These are phyloP conservation scores for Brassica nigra DNA, from an alignment of 345 rosid genomes.

Conservation along the genomic window DNA sequence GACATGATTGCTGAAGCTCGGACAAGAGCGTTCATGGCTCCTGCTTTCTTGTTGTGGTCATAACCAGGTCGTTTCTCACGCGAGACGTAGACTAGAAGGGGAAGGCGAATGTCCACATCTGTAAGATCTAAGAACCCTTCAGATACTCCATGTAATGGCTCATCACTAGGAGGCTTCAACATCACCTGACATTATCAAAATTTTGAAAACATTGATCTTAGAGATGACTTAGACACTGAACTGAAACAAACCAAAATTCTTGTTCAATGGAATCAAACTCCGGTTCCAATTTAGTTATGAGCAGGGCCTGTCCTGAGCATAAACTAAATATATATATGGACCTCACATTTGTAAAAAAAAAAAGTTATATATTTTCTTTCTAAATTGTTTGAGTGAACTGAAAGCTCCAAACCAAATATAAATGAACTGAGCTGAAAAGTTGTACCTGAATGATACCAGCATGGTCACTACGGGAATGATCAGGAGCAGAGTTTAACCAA, in stretches of 20 bases:
- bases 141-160: conserved; percentile 70
- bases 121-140: conserved; percentile 76
- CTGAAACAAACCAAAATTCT: not conserved
- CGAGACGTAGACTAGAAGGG: conserved; percentile 90
- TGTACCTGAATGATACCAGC: conserved; percentile 96
- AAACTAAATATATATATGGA: too few species aligned
- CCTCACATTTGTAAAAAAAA: too few species aligned
- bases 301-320: too few species aligned
- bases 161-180: conserved; percentile 98
- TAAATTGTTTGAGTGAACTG: not conserved
- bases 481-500: conserved; percentile 69
- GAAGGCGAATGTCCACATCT: conserved; percentile 94
- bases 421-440: not conserved
- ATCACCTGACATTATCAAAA: conserved; percentile 63
- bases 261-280: not conserved
- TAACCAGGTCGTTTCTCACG: conserved; percentile 98
- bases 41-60: conserved; percentile 99
- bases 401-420: conserved; percentile 4
- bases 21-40: conserved; percentile 98
- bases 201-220: conserved; percentile 13
- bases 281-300: not conserved
- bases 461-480: conserved; percentile 89
- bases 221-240: not conserved
- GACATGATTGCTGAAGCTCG: conserved; percentile 99
- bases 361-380: too few species aligned